Base-by-base conservation (phyloP, 2,329 filamentous ascomycete genomes). In the Phialemonium atrogriseum region DNA sequence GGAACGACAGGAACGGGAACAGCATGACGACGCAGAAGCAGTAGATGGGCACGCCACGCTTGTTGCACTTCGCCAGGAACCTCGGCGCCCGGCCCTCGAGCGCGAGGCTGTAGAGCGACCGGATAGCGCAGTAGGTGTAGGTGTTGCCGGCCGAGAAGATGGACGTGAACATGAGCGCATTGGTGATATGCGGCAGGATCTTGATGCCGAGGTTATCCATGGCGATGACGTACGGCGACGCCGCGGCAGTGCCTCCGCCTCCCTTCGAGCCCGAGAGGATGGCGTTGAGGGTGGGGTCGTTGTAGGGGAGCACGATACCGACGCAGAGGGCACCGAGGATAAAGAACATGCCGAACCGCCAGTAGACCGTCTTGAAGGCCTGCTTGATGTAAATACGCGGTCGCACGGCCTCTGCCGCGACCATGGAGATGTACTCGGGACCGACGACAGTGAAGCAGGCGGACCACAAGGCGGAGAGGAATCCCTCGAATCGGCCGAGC, bases 401-500 rank as follows among this genome's bases (percentile, higher is more conserved):
- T 48, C 81, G 79, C 45, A 77, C 68, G 12, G 77, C 70, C 54
- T 84, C 79, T 26, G 62, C 64, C 2, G 60, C 56, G 2, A 63
- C 58, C 29, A 75, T 67, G 17, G 65, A 59, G 39, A 83, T 73
- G 54, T 80, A 80, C 45, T 83, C 78, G 0, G 77, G 77, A 24
- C 50, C 78, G 10, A 73, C 70, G 39, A 82, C 73, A 21, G 75
- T 79, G 59, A 84, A 84, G 31, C 69, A 71, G 5, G 80, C 80
- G 45, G 77, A 74, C 40, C 84, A 79, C 19, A 86, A 60, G 45
- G 82, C 87, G 43, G 82, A 73, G 24, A 89, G 51, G 42, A 93
- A 87, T 0, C 85, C 86, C 2, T 86, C 60, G 48, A 79, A 88
- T 12, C 69, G 64, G n/a, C 85, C 85, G 0, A 86, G 68, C 6